Base-by-base conservation (phyloP, 2,329 filamentous ascomycete genomes). In the Immersiporthe knoxdaviesiana region DNA sequence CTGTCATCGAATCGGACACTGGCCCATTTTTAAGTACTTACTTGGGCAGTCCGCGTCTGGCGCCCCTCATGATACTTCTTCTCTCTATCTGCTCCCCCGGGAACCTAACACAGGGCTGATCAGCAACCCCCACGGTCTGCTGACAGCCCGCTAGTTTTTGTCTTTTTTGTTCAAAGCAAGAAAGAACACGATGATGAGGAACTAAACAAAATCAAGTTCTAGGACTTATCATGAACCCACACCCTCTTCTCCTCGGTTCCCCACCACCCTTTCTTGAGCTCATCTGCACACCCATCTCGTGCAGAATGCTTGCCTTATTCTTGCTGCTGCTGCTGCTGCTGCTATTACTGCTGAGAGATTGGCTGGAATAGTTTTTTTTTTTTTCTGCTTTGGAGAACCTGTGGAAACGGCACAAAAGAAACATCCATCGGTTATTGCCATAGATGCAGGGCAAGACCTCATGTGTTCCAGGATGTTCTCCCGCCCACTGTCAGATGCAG, bases 401-500 rank as follows among this genome's bases (percentile, higher is more conserved):
- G 63, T 68, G 62, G 47, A 39, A 61, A 47, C 16, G 21, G 18
- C 8, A 21, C 27, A 47, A 59, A 66, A 66, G 63, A 39, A 66
- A 58, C 66, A 35, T 35, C 35, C 35, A n/a, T n/a, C 35, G 8
- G 8, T 44, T 68, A 63, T 62, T 68, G 68, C 69, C 69, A 66
- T 70, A 66, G 4, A 35, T 66, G 66, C 37, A 50, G 61, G 68
- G 47, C 18, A n/a, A 21, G 21, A 16, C 10, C 44, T 30, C 47
- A 52, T 35, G 24, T 30, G 24, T 37, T 37, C 58, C 61, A 39
- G 47, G 21, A 24, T 47, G 63, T 52, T 52, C 62, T 62, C 52
- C 39, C 47, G 44, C 44, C 61, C 66, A 70, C 66, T 63, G 58
- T 68, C 66, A 50, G 59, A 70, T 70, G 35, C 69, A 70, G 59